Base-by-base conservation (phyloP, 148 eudicot genomes). In the Polygonum maritimum region DNA sequence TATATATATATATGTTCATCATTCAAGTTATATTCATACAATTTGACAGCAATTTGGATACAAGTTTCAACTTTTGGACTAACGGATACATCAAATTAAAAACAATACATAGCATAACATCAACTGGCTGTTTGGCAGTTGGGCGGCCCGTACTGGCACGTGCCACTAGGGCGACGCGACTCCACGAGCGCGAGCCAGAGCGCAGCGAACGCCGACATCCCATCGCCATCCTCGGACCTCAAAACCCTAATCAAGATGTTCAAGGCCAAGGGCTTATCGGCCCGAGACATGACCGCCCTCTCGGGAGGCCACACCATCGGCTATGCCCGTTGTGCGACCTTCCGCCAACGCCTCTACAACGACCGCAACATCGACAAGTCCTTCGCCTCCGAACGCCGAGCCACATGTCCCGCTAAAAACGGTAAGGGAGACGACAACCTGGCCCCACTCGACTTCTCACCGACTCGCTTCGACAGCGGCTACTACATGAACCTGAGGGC, bases 241-340 rank as follows among this genome's bases (percentile, higher is more conserved):
- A 18, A 82, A 4, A 74, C 82, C 38, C 86, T 89, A 18, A 77
- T 75, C 76, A 12, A 83, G 60, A 69, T 78, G 67, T 87, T 89
- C 19, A 18, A 74, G 7, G 39, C 69, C 77, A 82, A 89, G 45
- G 82, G 82, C 39, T 80, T 89, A 12, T 35, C 48, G 13, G 80
- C 78, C 54, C 57, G 73, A 2, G 92, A 89, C 62, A 82, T 89
- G 87, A 84, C 87, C 33, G 86, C 86, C 33, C 87, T 87, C 19
- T 87, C 90, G 2, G 92, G 92, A 3, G 84, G 78, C 75, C 92
- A 89, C 84, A 84, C 92, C 48, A 79, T 89, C 45, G 90, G 90
- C 36, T 80, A 71, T 8, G 88, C 87, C 47, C 83, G 77, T 6
- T 89, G 92, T 77, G 12, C 19, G 62, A 82, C 76, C 79, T 89